phyloP scores from a whole-genome alignment of 2,329 filamentous ascomycete genomes.

The Didymella arachidicola region DNA sequence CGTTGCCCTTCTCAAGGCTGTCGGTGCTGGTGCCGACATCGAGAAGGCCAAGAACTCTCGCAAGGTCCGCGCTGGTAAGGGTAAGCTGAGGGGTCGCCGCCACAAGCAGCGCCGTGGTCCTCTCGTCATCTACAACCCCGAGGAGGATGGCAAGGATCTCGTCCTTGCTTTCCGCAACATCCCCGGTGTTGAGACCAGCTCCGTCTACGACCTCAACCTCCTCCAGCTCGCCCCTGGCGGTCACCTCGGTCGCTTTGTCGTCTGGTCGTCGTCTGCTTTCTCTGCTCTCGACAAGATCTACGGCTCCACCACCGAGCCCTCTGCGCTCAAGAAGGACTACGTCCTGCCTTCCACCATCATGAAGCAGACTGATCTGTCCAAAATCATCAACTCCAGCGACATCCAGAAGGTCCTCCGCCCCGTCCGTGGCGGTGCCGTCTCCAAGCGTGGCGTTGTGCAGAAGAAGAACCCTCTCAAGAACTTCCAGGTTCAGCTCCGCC shows the following conservation, averaged over 20 bases:
- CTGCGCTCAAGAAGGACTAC: conserved; percentile 98
- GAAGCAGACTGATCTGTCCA: conserved; percentile 91
- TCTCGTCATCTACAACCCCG: conserved; percentile 96
- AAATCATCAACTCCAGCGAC: conserved; percentile 99
- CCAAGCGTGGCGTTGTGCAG: conserved; percentile 90
- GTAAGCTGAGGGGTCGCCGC: conserved; percentile 96
- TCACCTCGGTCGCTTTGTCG: conserved; percentile 97
- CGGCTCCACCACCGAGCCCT: conserved; percentile 87
- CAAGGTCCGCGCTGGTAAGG: conserved; percentile 98
- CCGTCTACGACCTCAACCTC: conserved; percentile 94
- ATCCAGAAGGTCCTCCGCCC: conserved; percentile 94
- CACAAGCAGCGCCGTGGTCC: conserved; percentile 98
- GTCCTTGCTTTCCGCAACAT: conserved; percentile 98
- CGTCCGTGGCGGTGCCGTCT: conserved; percentile 86
- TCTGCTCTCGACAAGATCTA: conserved; percentile 96
- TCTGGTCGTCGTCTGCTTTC: conserved; percentile 98
- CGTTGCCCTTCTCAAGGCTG: conserved; percentile 83
- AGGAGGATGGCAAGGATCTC: conserved; percentile 93
- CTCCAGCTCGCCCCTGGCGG: conserved; percentile 99
- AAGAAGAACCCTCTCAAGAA: conserved; percentile 99
- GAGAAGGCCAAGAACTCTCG: conserved; percentile 96
- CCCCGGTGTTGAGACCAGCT: conserved; percentile 94
- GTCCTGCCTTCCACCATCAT: conserved; percentile 92
- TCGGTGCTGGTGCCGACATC: conserved; percentile 89
- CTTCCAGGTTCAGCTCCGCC: conserved; percentile 97